phyloP scores from a whole-genome alignment of 2,329 filamentous ascomycete species.

The Rutstroemia sp. region DNA sequence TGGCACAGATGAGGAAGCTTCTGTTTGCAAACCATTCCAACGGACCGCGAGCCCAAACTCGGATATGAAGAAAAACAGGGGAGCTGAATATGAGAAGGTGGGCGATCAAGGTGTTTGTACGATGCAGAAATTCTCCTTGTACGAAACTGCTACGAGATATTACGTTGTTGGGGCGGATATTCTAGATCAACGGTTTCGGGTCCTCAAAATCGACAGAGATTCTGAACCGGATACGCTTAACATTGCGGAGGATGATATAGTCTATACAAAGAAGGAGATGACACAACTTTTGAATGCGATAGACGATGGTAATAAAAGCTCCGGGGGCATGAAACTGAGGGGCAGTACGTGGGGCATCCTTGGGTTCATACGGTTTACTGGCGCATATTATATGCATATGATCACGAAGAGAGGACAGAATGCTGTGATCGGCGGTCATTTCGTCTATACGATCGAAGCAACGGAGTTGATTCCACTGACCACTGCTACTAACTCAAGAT shows the following conservation, averaged over 20 bases:
- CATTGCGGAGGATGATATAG: constrained; percentile 88
- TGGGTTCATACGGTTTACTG: constrained; percentile 93
- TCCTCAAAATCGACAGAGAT: constrained; percentile 91
- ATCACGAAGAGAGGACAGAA: constrained; percentile 95
- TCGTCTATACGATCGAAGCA: constrained; percentile 89
- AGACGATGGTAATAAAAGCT: constrained; percentile 86
- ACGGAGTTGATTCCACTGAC: constrained; percentile 88
- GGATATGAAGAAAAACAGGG: constrained; percentile 26
- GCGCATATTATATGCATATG: constrained; percentile 92
- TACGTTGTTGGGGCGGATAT: constrained; percentile 93
- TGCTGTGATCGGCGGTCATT: constrained; percentile 92
- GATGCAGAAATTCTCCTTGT: constrained; percentile 97
- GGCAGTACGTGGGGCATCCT: constrained; percentile 90
- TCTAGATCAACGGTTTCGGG: constrained; percentile 78
- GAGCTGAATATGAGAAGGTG: constrained; percentile 27
- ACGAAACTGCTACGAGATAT: constrained; percentile 88
- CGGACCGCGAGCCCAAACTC: constrained; percentile 42
- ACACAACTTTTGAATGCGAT: constrained; percentile 88
- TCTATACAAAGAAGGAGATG: constrained; percentile 90
- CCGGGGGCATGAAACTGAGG: constrained; percentile 81
- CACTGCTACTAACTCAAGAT: constrained; percentile 56
- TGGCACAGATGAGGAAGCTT: constrained; percentile 51
- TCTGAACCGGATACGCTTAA: constrained; percentile 70
- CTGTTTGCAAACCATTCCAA: constrained; percentile 50
- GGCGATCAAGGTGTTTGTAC: constrained; percentile 41